Base-by-base conservation (phyloP, 345 rosid genomes). In the Camelina neglecta region DNA sequence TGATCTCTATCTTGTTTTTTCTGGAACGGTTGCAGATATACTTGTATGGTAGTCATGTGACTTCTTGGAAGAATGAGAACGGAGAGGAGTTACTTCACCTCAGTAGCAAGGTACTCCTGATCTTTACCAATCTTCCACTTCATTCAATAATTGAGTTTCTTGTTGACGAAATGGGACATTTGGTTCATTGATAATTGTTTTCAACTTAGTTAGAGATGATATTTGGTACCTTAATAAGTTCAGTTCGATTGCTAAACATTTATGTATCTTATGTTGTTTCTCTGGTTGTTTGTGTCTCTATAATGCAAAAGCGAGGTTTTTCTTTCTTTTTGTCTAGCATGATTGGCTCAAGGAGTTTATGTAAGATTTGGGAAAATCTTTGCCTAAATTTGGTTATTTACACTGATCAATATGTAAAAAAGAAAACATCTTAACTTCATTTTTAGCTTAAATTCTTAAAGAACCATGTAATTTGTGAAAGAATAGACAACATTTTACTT, bases 1-100 rank as follows among this genome's bases (percentile, higher is more conserved):
- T 31, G 2, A 67, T 36, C 44, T 75, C 24, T 7, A 63, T 63
- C 44, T 45, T 54, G 20, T 16, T 56, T 29, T 63, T 72, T 59
- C 42, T 68, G 21, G 16, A 60, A 39, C 51, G 69, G 73, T 73
- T 75, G 51, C 83, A 94, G 96, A 86, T 94, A n/a, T 94, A 89
- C 73, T 68, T 92, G 83, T 87, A 90, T 64, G 97, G 97, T 13
- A 97, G 83, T 59, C 97, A 92, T 12, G 93, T 94, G 65, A 94
- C 97, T 55, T 92, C 98, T 76, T 94, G 98, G 98, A 92, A 85
- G 87, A 89, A 94, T 84, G 91, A 86, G 67, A 86, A 86, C 47
- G 89, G 92, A 59, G 98, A 92, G 76, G 98, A 90, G 86, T 78
- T 90, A 67, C 89, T 90, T 78, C 80, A 87, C 80, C 84, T 90